Evolutionary conservation across 2,329 filamentous ascomycete genomes (phyloP), one percentile per base, ranked within the genome.

Genomic region (Fusarium cicatricum): DNA sequence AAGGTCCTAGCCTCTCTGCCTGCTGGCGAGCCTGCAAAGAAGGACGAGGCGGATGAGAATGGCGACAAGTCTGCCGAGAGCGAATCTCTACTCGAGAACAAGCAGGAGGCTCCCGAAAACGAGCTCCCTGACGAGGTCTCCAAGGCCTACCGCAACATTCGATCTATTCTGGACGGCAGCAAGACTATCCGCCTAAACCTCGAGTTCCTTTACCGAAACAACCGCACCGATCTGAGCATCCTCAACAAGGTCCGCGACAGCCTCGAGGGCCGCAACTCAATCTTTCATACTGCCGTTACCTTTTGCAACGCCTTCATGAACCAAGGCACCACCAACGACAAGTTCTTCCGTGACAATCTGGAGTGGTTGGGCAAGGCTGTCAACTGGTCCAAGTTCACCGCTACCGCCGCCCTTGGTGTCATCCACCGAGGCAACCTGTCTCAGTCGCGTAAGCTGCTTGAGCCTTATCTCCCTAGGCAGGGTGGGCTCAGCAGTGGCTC

Each of bases 241-340:
- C 81, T 99, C 53, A 97, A 97, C 83, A 97, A 97, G 79, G 89
- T 99, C 38, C 90, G 94, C 44, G 95, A 99, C 74, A 97, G 93
- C 67, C 80, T 99, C 14, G 95, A 99, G 72, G 92, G 93, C 31
- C 87, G 96, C 47, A 98, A 97, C 78, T 98, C 94, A 28, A 99
- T 99, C 66, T 98, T 98, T 84, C 95, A 99, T 76, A 96, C 92
- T 1, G 92, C 93, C 4, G 92, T 99, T 51, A 98, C 95, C 1
- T 95, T 99, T 70, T 95, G 94, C 71, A 98, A 98, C 70, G 95
- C 93, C 11, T 98, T 99, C 74, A 99, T 99, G 95, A 96, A 99
- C 73, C 93, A 96, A 48, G 96, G 95, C 55, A 99, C 95, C 1
- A 97, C 94, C 0, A 95, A 97, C 69, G 95, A 99, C 78, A 96